Evolutionary conservation across 2,329 filamentous ascomycete genomes (phyloP), one percentile per base, ranked within the genome.

Genomic region (Aspergillus sp.): DNA sequence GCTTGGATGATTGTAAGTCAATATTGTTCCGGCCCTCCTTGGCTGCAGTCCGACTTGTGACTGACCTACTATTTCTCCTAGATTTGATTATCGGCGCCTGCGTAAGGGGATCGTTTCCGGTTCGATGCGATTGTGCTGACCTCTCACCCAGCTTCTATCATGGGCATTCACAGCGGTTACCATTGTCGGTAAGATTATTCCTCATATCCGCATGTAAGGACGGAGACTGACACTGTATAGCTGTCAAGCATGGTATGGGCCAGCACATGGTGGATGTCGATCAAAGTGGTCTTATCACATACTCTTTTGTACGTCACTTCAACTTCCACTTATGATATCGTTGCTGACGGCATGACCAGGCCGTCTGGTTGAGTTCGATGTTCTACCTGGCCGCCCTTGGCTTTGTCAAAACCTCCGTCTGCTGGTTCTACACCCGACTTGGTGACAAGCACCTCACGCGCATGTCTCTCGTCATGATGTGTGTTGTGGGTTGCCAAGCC

Each of bases 401-500:
- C 19, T 81, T 82, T 66, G 72, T 82, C 69, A 83, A 83, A 65
- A 72, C 78, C 28, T 82, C 80, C 1, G 78, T 81, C 2, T 72
- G 82, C 19, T 74, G 75, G 23, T 75, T 82, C 38, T 82, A 82
- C 65, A 77, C 74, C 57, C 76, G 79, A 5, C 72, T 81, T 5
- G 78, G 78, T 25, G 78, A 80, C 61, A 68, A 68, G 3, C 64
- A 45, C 12, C 74, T 81, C 19, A 74, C 70, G 4, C 69, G 69
- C 2, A 55, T 79, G 8, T 72, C 78, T 13, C 68, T 74, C 17
- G 43, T 73, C 54, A 80, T 82, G 75, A 68, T 80, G 23, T 74
- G 56, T 9, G 69, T 83, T 17, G 72, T 82, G 4, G 55, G 63
- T n/a, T 72, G 70, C 39, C 78, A 80, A 62, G 78, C 78, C 4